These are phyloP conservation scores for Dissophora globulifera DNA, from an alignment of 192 early-diverging fungal species.

Conservation along the genomic window DNA sequence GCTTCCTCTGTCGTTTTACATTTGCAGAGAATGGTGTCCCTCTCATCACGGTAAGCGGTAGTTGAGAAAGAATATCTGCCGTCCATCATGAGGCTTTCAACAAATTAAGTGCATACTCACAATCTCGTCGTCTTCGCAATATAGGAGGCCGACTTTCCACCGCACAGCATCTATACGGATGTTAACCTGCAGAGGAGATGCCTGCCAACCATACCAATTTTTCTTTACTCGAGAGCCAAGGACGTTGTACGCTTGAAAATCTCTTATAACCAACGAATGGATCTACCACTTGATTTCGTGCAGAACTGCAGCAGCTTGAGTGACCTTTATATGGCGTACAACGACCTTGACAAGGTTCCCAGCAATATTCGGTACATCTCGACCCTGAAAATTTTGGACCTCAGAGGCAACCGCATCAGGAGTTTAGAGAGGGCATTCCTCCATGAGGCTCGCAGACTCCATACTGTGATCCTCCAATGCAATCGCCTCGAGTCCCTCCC, in stretches of 20 bases:
- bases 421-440: constrained; percentile 74
- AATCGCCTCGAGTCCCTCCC: constrained; percentile 83
- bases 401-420: constrained; percentile 80
- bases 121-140: too few species aligned
- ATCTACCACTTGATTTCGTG: constrained; percentile 85
- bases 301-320: constrained; percentile 76
- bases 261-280: constrained; percentile 83
- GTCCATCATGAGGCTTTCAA: too few species aligned
- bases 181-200: constrained; percentile 81
- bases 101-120: too few species aligned
- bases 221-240: constrained; percentile 75
- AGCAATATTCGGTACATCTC: constrained; percentile 70
- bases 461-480: constrained; percentile 73
- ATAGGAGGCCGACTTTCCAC: constrained; percentile 57
- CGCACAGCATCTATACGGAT: constrained; percentile 58
- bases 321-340: constrained; percentile 76
- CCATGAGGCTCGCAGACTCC: constrained; percentile 66
- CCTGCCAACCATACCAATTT: constrained; percentile 83
- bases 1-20: constrained; percentile 86
- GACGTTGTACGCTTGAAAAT: constrained; percentile 82
- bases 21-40: constrained; percentile 61
- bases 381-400: constrained; percentile 77
- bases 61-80: too few species aligned
- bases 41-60: constrained; percentile 47
- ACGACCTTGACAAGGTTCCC: constrained; percentile 77